Evolutionary conservation across 176 grass and related monocot genomes (phyloP).

Genomic region (Musa troglodytarum): DNA sequence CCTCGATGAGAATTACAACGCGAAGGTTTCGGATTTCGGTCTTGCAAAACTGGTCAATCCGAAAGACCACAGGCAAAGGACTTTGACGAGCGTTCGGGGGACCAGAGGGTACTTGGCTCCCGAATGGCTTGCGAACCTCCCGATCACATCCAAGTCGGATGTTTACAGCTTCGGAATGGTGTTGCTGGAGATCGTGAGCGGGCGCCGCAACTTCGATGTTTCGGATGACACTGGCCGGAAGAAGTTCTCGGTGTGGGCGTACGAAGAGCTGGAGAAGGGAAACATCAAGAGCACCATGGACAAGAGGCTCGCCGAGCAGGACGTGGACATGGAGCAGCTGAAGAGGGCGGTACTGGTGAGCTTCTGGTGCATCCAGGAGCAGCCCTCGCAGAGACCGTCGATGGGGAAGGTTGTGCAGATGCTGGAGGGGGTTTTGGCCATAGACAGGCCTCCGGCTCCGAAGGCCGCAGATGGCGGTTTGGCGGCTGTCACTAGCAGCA

Average conservation of each 20-base stretch:
- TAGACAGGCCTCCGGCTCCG: constrained; percentile 65
- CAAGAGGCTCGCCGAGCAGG: constrained; percentile 31
- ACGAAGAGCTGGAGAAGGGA: constrained; percentile 77
- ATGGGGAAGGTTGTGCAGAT: constrained; percentile 99
- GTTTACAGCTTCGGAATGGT: constrained; percentile 99
- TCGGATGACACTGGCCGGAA: constrained; percentile 57
- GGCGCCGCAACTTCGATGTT: constrained; percentile 75
- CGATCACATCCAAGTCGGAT: constrained; percentile 85
- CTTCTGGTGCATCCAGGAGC: constrained; percentile 99
- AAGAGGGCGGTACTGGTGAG: constrained; percentile 54
- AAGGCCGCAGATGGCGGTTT: constrained; percentile 45
- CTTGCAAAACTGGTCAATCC: constrained; percentile 82
- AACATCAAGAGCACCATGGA: constrained; percentile 33
- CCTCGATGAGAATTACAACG: constrained; percentile 67
- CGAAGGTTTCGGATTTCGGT: constrained; percentile 96
- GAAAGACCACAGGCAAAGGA: constrained; percentile 80
- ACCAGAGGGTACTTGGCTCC: constrained; percentile 81
- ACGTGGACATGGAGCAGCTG: constrained; percentile 65
- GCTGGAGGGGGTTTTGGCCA: constrained; percentile 80
- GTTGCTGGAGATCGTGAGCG: constrained; percentile 73
- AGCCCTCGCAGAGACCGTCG: constrained; percentile 62
- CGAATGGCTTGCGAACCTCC: constrained; percentile 92
- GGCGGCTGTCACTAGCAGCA: too few species aligned
- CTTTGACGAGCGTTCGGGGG: constrained; percentile 72
- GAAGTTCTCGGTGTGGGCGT: constrained; percentile 87